phyloP scores from a whole-genome alignment of 805 yeast genomes.

The Ogataea chonburiensis region DNA sequence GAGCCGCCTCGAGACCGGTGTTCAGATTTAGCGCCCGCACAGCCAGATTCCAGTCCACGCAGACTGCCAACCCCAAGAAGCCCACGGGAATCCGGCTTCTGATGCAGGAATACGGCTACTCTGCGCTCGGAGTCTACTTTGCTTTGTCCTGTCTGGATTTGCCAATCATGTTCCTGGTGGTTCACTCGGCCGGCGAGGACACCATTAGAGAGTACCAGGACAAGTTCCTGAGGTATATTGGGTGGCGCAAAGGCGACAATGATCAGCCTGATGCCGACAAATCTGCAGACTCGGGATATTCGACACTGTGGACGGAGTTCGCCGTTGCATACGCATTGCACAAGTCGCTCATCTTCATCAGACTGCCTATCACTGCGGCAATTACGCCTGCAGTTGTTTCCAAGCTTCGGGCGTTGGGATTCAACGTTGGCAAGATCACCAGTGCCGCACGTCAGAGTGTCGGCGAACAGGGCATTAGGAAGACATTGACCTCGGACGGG shows the following conservation, averaged over 20 bases:
- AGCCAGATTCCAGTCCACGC: slow-evolving; percentile 22
- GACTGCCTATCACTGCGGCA: slow-evolving; percentile 90
- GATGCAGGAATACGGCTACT: slow-evolving; percentile 83
- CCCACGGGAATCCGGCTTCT: slow-evolving; percentile 58
- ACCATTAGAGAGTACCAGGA: slow-evolving; percentile 67
- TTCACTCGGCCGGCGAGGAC: slow-evolving; percentile 87
- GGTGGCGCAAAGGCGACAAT: slow-evolving; percentile 37
- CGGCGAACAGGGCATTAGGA: slow-evolving; percentile 28
- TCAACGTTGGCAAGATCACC: slow-evolving; percentile 61
- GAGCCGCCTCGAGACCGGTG: slow-evolving; percentile 1
- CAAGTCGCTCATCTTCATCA: slow-evolving; percentile 76
- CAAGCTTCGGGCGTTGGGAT: slow-evolving; percentile 71
- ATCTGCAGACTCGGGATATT: slow-evolving; percentile 19
- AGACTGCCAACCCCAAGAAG: slow-evolving; percentile 25
- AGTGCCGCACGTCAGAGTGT: slow-evolving; percentile 33
- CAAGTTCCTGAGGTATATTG: slow-evolving; percentile 56
- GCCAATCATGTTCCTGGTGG: slow-evolving; percentile 78
- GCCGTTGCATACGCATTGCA: slow-evolving; percentile 92
- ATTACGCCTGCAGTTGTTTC: slow-evolving; percentile 79
- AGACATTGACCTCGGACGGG: slow-evolving; percentile 26
- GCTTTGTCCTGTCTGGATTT: slow-evolving; percentile 72
- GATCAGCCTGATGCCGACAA: slow-evolving; percentile 26
- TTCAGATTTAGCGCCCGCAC: slow-evolving; percentile 1
- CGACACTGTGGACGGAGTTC: slow-evolving; percentile 73
- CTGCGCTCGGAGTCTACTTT: slow-evolving; percentile 84